phyloP scores from a whole-genome alignment of 345 rosid genomes.

The Viola odorata region DNA sequence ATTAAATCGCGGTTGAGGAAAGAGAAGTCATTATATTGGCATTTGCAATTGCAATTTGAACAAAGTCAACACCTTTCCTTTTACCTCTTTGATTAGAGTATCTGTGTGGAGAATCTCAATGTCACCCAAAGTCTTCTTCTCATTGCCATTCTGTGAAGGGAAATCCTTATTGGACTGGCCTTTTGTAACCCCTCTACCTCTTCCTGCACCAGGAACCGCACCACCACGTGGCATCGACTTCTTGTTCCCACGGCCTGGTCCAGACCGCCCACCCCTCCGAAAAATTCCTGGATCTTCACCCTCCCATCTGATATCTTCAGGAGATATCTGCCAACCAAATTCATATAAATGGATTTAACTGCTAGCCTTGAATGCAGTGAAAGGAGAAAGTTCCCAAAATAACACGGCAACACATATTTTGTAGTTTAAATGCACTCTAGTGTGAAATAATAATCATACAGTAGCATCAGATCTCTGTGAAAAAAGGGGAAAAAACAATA shows the following conservation, averaged over 20 bases:
- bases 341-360: background rate
- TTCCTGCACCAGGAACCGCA: slow-evolving; percentile 48
- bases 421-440: too few species aligned
- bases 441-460: too few species aligned
- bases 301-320: slow-evolving; percentile 90
- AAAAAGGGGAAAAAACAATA: too few species aligned
- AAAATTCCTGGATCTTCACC: slow-evolving; percentile 62
- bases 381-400: too few species aligned
- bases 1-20: slow-evolving; percentile 20
- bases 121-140: slow-evolving; percentile 73
- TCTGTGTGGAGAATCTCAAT: slow-evolving; percentile 92
- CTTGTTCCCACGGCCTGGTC: slow-evolving; percentile 68
- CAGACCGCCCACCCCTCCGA: slow-evolving; percentile 72
- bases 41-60: background rate
- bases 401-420: too few species aligned
- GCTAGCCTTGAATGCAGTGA: too few species aligned
- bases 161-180: slow-evolving; percentile 44
- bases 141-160: slow-evolving; percentile 64
- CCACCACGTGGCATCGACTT: slow-evolving; percentile 70
- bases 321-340: slow-evolving; percentile 52
- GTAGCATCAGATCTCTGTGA: too few species aligned
- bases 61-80: background rate
- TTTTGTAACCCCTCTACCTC: slow-evolving; percentile 70
- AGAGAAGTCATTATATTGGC: background rate
- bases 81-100: slow-evolving; percentile 82